A percentile compares a stretch with the other conserved stretches of the same genome.
phyloP scores from a whole-genome alignment of 1,284 basidiomycete genomes.

The Ustilago lituana region DNA sequence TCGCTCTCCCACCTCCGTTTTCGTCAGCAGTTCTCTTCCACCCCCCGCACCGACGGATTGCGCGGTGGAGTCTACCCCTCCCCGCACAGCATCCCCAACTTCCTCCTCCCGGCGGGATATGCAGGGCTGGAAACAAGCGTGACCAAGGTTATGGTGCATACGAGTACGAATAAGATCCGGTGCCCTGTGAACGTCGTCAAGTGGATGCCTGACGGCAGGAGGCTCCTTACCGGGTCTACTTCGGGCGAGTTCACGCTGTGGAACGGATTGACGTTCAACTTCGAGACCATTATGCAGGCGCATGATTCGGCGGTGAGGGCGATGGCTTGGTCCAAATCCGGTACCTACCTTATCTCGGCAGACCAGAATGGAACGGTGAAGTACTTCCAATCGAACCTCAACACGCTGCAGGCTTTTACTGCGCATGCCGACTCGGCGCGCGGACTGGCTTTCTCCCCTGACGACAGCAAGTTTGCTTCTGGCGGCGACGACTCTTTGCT shows the following conservation, averaged over 20 bases:
- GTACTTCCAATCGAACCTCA: conserved; percentile 99
- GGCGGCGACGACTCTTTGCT: conserved; percentile 94
- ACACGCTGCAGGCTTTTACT: conserved; percentile 92
- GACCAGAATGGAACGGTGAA: conserved; percentile 95
- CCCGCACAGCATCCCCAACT: conserved; percentile 61
- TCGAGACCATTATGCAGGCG: conserved; percentile 97
- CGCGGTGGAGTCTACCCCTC: conserved; percentile 44
- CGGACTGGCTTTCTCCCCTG: conserved; percentile 88
- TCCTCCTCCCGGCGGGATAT: conserved; percentile 90
- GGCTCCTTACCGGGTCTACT: conserved; percentile 91
- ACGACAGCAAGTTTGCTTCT: conserved; percentile 89
- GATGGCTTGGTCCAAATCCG: conserved; percentile 88
- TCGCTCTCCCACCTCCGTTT: conserved; percentile 80
- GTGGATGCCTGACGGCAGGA: conserved; percentile 94
- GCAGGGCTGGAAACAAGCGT: conserved; percentile 87
- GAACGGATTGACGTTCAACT: conserved; percentile 99
- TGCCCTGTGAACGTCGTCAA: conserved; percentile 95
- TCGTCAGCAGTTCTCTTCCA: conserved; percentile 10
- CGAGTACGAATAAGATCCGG: conserved; percentile 96
- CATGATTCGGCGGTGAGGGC: conserved; percentile 93
- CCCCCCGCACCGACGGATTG: conserved; percentile 11
- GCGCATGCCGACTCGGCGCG: conserved; percentile 81
- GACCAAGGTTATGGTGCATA: conserved; percentile 95
- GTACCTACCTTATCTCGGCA: conserved; percentile 87
- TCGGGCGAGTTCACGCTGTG: conserved; percentile 98